Conservation (phyloP, 305 asterid genomes). For the Solanum hybrid region DNA sequence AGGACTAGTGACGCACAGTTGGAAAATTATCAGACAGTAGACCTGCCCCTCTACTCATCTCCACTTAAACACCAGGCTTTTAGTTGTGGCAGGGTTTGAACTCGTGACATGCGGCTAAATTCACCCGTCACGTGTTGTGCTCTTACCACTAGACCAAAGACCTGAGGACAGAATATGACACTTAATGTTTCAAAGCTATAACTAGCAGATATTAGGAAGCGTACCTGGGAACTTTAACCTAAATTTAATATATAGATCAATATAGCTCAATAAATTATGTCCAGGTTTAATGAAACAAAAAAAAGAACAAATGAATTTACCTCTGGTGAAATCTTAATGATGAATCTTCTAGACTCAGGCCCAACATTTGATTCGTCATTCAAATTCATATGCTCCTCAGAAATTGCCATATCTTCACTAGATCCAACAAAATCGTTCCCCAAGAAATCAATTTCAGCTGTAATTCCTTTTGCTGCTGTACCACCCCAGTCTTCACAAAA, state of each 20-base stretch:
- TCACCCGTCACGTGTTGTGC: background rate
- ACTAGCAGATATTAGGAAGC: background rate
- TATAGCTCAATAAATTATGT: background rate
- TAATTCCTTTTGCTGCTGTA: slow-evolving; percentile 41
- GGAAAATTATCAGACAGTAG: background rate
- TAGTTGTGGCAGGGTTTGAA: background rate
- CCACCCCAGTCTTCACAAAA: slow-evolving; percentile 90
- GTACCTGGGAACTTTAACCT: background rate
- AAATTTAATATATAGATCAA: background rate
- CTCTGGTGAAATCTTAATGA: slow-evolving; percentile 57
- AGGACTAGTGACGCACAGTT: background rate
- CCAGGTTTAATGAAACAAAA: slow-evolving; percentile 8
- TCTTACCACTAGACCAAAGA: background rate
- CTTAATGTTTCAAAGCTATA: background rate
- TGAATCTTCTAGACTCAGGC: slow-evolving; percentile 23
- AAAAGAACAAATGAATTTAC: slow-evolving; percentile 29
- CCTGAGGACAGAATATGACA: background rate
- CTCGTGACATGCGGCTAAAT: background rate
- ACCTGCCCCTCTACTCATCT: background rate
- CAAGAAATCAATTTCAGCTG: slow-evolving; percentile 45
- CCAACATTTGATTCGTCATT: slow-evolving; percentile 30
- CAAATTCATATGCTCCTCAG: slow-evolving; percentile 34
- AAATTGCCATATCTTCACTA: slow-evolving; percentile 28
- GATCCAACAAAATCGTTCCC: slow-evolving; percentile 32
- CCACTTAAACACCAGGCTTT: background rate